Base-by-base conservation (phyloP, 129 eudicot genomes). In the Lonicera japonica region DNA sequence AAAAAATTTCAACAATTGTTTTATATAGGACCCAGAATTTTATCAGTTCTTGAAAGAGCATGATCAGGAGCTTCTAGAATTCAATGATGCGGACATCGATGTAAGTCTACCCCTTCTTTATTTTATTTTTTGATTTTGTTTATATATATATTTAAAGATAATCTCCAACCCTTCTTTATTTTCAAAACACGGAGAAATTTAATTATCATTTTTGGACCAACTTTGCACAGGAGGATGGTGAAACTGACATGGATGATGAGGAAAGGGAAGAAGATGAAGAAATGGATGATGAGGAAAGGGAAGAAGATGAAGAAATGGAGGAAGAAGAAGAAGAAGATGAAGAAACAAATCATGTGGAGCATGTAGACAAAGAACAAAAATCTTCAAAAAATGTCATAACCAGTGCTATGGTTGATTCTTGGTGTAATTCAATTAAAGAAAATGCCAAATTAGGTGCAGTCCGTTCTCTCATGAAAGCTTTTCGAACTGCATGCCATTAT, bases 1-100 rank as follows among this genome's bases (percentile, higher is more conserved):
- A 64, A 34, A 5, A 6, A 1, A 1, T 29, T 69, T 56, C 34
- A 14, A 24, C 58, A 20, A 2, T 25, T 14, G 56, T 29, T 56
- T 21, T 40, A 1, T 75, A 60, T 89, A 94, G 99, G 95, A 94
- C 64, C 99, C 99, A 5, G 99, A 94, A 70, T 94, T 88, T 66
- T 94, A 82, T 50, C 78, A 94, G 63, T 94, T 76, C 71, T 70
- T 94, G 89, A 74, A 88, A 74, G 99, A 86, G 63, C 89, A 85
- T 56, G 96, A 94, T 79, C 74, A 83, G 71, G 92, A 75, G 80
- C 95, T 94, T 61, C 80, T 94, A 64, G 91, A 94, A 0, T 94
- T 94, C 23, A 75, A 82, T 64, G 99, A 80, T 13, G 98, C 77
- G 63, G 98, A 65, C 9, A 47, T 66, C 54, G 85, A 85, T 63